Evolutionary conservation across 768 basidiomycete genomes (phyloP).

Genomic region (Tricholoma matsutake): DNA sequence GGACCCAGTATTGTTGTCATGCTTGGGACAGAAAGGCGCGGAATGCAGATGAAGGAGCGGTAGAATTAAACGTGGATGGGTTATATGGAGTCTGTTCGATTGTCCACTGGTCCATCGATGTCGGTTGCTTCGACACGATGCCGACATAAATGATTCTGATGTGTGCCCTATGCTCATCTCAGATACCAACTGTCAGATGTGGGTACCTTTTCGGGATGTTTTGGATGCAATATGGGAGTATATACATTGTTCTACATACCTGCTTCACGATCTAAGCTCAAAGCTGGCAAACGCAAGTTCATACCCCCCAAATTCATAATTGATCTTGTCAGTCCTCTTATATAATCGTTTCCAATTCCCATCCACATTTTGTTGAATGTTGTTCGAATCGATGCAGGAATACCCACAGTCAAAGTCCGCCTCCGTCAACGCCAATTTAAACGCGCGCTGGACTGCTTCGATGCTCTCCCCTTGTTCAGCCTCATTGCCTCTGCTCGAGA

Average conservation of each 20-base stretch:
- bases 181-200: too few relatives aligned
- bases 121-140: too few relatives aligned
- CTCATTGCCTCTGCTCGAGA: constrained; percentile 64
- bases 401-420: constrained; percentile 6
- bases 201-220: background rate
- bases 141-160: too few relatives aligned
- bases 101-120: too few relatives aligned
- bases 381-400: constrained; percentile 8
- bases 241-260: constrained; percentile 6
- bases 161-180: too few relatives aligned
- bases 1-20: too few relatives aligned
- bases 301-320: constrained; percentile 95
- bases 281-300: constrained; percentile 90
- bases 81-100: too few relatives aligned
- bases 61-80: too few relatives aligned
- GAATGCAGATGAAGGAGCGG: too few relatives aligned
- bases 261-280: constrained; percentile 35
- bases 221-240: background rate
- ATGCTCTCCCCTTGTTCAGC: constrained; percentile 47
- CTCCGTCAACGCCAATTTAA: constrained; percentile 59
- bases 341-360: constrained; percentile 40
- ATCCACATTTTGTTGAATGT: background rate
- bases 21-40: too few relatives aligned
- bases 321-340: constrained; percentile 91
- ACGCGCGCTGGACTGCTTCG: constrained; percentile 73